Base-by-base conservation (phyloP, 768 basidiomycete genomes). In the Auriscalpium orientale region DNA sequence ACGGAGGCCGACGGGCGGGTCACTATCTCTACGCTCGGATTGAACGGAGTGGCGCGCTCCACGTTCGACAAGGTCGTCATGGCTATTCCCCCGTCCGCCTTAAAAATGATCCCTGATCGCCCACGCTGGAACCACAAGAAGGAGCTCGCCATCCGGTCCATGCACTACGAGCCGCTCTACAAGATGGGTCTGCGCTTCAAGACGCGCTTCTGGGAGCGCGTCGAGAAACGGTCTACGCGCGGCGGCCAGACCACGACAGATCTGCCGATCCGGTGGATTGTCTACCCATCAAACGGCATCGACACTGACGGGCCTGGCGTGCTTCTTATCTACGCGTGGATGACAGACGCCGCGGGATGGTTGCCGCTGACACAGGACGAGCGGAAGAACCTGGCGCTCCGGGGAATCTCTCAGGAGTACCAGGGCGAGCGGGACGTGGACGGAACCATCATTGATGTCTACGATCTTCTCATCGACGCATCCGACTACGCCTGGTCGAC, bases 261-360 rank as follows among this genome's bases (percentile, higher is more conserved):
- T 20, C 15, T 44, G 43, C 43, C 43, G 43, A 20, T 44, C 18
- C 43, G 43, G 15, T 44, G 43, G 43, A 20, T 44, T 44, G 43
- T 44, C 2, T 44, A 44, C 43, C 43, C 43, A 20, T 44, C 43
- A 20, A 44, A 44, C 43, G 43, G 43, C 43, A 44, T 44, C 18
- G 43, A 44, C 43, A 44, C 43, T 15, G 43, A 44, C 43, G 62
- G 61, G 36, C 57, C 61, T 45, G 62, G 61, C 16, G 61, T 62
- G 18, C 35, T 62, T 33, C 46, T 62, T 11, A 18, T 62, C 15
- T 53, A 62, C 54, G 62, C 61, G 28, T 62, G 61, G 61, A 62
- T 62, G 44, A 52, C 61, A 20, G 47, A 52, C 34, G 61, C 61
- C 4, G 58, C 49, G 28, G 56, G 40, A 16, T 56, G 55, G 55